phyloP scores from a whole-genome alignment of 2,329 filamentous ascomycete species.

The Aspergillus aculeatus region DNA sequence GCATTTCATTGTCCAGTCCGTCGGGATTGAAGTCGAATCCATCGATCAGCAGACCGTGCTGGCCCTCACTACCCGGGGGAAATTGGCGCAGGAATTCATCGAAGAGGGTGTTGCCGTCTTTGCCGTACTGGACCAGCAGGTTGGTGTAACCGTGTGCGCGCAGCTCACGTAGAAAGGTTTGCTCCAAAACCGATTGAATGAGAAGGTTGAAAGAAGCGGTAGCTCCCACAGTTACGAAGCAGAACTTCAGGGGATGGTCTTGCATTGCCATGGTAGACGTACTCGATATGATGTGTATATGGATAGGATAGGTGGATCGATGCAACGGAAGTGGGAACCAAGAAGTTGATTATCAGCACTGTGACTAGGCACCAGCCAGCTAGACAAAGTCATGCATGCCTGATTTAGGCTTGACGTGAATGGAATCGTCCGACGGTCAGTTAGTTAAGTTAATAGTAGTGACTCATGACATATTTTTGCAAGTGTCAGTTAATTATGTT shows the following conservation, averaged over 20 bases:
- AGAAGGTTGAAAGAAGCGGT: slow-evolving; percentile 79
- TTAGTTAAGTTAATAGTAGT: too few relatives aligned
- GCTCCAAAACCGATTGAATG: slow-evolving; percentile 63
- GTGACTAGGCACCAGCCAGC: neutral
- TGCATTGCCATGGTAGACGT: slow-evolving; percentile 14
- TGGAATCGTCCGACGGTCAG: too few relatives aligned
- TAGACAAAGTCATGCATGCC: neutral
- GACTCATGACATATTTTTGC: too few relatives aligned
- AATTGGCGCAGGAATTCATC: slow-evolving; percentile 35
- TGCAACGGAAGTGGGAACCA: too few relatives aligned
- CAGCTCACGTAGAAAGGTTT: slow-evolving; percentile 64
- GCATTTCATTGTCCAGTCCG: slow-evolving; percentile 62
- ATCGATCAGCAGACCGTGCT: slow-evolving; percentile 51
- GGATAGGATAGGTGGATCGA: neutral
- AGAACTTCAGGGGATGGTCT: slow-evolving; percentile 45
- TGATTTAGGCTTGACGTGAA: too few relatives aligned
- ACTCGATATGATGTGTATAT: neutral
- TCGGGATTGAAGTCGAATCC: slow-evolving; percentile 66
- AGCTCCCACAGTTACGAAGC: slow-evolving; percentile 88
- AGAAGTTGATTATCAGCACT: neutral
- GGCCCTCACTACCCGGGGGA: slow-evolving; percentile 22
- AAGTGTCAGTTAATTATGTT: too few relatives aligned
- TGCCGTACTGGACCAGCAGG: slow-evolving; percentile 78
- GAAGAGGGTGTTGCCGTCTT: slow-evolving; percentile 59
- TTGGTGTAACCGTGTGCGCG: slow-evolving; percentile 62